phyloP scores from a whole-genome alignment of 768 basidiomycete species.

The Rhizopogon vesiculosus region DNA sequence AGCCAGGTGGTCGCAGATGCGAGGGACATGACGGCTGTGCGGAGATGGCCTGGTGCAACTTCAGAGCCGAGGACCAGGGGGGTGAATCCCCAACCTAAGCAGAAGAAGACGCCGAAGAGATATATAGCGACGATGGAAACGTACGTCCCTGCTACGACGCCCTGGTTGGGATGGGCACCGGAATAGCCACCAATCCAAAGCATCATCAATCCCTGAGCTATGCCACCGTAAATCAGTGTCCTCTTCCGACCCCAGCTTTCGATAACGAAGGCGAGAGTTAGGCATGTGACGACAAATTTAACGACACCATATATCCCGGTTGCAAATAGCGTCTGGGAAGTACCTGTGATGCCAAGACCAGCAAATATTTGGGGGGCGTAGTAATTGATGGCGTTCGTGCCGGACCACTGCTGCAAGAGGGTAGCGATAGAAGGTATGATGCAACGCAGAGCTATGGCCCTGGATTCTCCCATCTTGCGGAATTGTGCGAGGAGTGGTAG shows the following conservation, averaged over 20 bases:
- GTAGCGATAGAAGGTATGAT: slow-evolving; percentile 28
- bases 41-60: slow-evolving; percentile 32
- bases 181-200: slow-evolving; percentile 30
- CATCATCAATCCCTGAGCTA: slow-evolving; percentile 32
- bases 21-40: slow-evolving; percentile 26
- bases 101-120: slow-evolving; percentile 31
- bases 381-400: slow-evolving; percentile 39
- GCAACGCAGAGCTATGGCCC: slow-evolving; percentile 23
- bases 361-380: slow-evolving; percentile 34
- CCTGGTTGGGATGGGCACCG: slow-evolving; percentile 23
- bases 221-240: slow-evolving; percentile 30
- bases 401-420: slow-evolving; percentile 36
- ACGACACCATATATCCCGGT: slow-evolving; percentile 39
- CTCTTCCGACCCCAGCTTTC: slow-evolving; percentile 36
- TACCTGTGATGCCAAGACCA: slow-evolving; percentile 28
- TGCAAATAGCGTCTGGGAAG: slow-evolving; percentile 29
- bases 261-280: slow-evolving; percentile 32
- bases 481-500: slow-evolving; percentile 22
- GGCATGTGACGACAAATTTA: slow-evolving; percentile 27
- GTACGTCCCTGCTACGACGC: slow-evolving; percentile 26
- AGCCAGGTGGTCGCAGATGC: slow-evolving; percentile 30
- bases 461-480: slow-evolving; percentile 29
- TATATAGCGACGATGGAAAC: slow-evolving; percentile 32
- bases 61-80: slow-evolving; percentile 31
- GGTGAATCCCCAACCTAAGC: slow-evolving; percentile 28